phyloP scores from a whole-genome alignment of 176 grass and related monocot species.

The Oryza coarctata region DNA sequence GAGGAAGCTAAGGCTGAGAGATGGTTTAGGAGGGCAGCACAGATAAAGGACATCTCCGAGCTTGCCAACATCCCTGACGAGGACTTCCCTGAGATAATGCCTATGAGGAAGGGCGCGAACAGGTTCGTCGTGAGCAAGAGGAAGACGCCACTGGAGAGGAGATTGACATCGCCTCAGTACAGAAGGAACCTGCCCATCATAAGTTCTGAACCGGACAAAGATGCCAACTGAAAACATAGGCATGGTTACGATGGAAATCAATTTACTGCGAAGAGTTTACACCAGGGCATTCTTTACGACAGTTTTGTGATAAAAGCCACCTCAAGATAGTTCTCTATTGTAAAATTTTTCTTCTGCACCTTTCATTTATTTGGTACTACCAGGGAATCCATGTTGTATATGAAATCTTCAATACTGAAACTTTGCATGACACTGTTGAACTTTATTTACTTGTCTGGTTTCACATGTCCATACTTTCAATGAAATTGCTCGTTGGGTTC shows the following conservation, averaged over 20 bases:
- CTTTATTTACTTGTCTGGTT: neutral
- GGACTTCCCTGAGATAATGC: conserved; percentile 98
- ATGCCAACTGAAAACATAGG: conserved; percentile 38
- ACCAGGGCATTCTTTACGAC: neutral
- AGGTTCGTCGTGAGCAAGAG: conserved; percentile 96
- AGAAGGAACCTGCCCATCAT: conserved; percentile 79
- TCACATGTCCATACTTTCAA: neutral
- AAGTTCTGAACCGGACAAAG: conserved; percentile 66
- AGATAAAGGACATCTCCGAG: conserved; percentile 93
- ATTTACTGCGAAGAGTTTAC: neutral
- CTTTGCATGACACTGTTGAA: neutral
- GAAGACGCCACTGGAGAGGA: conserved; percentile 88
- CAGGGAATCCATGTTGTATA: conserved; percentile 11
- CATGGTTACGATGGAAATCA: neutral
- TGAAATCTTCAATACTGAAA: neutral
- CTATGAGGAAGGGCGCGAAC: conserved; percentile 96
- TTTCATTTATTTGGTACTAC: conserved; percentile 21
- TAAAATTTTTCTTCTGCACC: conserved; percentile 25
- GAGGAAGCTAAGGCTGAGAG: conserved; percentile 96
- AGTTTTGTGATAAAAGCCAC: conserved; percentile 26
- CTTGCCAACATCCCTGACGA: conserved; percentile 86
- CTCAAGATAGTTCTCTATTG: neutral
- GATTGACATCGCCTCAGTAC: conserved; percentile 72
- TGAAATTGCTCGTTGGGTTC: neutral
- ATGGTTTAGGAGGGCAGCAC: conserved; percentile 92